phyloP scores from a whole-genome alignment of 805 yeast genomes.

The Nakazawaea laoshanensis region DNA sequence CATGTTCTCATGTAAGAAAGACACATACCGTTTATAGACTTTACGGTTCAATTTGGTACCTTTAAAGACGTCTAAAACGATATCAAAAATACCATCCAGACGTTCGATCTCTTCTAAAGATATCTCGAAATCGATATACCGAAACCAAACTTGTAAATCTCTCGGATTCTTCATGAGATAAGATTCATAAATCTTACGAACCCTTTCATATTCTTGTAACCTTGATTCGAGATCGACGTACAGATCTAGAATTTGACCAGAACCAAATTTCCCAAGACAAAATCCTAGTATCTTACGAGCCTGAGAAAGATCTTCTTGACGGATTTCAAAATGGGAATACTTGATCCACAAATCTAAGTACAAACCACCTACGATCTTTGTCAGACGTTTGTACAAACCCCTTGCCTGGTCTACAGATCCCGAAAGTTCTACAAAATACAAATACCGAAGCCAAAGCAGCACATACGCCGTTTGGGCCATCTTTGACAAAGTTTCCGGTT shows the following conservation, averaged over 20 bases:
- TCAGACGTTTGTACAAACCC: too few relatives aligned
- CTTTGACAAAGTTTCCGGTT: too few relatives aligned
- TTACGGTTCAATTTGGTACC: slow-evolving; percentile 13
- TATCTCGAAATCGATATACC: slow-evolving; percentile 63
- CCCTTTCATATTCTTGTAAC: slow-evolving; percentile 75
- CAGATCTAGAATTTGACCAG: slow-evolving; percentile 38
- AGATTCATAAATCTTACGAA: slow-evolving; percentile 62
- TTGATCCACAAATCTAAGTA: slow-evolving; percentile 66
- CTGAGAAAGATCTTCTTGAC: slow-evolving; percentile 39
- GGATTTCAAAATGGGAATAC: slow-evolving; percentile 64
- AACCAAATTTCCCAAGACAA: slow-evolving; percentile 60
- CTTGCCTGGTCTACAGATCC: too few relatives aligned
- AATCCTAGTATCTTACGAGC: slow-evolving; percentile 69
- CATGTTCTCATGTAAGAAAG: slow-evolving; percentile 15
- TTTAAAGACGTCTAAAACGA: slow-evolving; percentile 31
- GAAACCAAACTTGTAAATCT: slow-evolving; percentile 41
- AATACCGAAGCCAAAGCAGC: slow-evolving; percentile 63
- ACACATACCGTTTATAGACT: slow-evolving; percentile 12
- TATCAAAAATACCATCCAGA: slow-evolving; percentile 50
- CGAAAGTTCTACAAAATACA: slow-evolving; percentile 57
- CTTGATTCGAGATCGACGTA: slow-evolving; percentile 64
- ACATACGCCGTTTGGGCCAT: slow-evolving; percentile 62
- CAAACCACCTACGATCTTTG: too few relatives aligned
- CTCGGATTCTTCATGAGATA: slow-evolving; percentile 42
- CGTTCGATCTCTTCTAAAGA: slow-evolving; percentile 62